Percentiles rank a stretch among this genome's conserved stretches.
Evolutionary conservation across 768 basidiomycete species (phyloP).

Genomic region (Candolleomyces aberdarensis): DNA sequence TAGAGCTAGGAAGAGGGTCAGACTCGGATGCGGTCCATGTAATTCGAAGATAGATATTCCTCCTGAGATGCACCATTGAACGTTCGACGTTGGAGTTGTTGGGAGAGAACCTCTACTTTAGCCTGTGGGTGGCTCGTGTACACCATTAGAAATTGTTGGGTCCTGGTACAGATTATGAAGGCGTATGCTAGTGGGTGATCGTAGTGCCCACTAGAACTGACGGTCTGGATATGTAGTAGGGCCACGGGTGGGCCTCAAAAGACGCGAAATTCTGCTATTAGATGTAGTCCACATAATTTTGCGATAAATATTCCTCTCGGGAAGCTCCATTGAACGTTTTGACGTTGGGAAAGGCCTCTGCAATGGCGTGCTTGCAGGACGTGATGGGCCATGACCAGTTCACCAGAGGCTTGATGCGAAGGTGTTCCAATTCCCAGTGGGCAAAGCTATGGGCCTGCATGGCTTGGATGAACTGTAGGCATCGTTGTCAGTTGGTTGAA

Average conservation of each 20-base stretch:
- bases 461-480: not conserved
- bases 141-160: slow-evolving; percentile 75
- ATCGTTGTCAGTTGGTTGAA: too few species aligned
- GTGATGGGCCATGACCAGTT: not conserved
- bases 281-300: not conserved
- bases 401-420: not conserved
- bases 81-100: too few species aligned
- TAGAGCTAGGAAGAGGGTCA: too few species aligned
- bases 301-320: not conserved
- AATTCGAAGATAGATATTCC: too few species aligned
- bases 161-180: slow-evolving; percentile 62
- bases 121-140: slow-evolving; percentile 82
- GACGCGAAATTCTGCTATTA: not conserved
- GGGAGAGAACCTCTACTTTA: slow-evolving; percentile 67
- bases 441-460: not conserved
- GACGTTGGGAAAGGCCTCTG: not conserved
- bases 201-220: not conserved
- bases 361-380: not conserved
- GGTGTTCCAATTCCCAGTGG: not conserved
- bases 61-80: too few species aligned
- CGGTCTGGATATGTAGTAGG: too few species aligned
- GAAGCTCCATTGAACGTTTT: not conserved
- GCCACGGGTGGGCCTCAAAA: not conserved
- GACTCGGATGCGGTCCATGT: too few species aligned
- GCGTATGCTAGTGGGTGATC: slow-evolving; percentile 29